Conservation (phyloP, 345 rosid species). For the Barbarea vulgaris region DNA sequence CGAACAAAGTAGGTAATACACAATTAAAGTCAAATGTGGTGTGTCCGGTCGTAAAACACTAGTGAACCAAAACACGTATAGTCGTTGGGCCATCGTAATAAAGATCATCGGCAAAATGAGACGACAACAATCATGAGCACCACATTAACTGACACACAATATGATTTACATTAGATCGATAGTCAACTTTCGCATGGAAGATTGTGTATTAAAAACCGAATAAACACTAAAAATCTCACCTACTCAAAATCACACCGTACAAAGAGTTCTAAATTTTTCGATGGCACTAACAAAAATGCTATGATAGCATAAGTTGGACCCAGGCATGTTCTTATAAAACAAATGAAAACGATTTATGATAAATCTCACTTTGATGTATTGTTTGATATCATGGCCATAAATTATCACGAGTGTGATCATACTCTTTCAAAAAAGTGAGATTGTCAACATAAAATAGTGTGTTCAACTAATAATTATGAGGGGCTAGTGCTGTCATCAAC, state of each 20-base stretch:
- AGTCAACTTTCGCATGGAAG: neutral
- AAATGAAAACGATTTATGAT: neutral
- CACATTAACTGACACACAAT: slow-evolving; percentile 13
- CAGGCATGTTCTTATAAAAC: neutral
- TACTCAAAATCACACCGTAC: neutral
- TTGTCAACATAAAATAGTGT: neutral
- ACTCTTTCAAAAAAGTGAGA: neutral
- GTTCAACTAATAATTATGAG: neutral
- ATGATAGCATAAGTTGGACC: neutral
- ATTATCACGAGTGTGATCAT: neutral
- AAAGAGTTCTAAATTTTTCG: neutral
- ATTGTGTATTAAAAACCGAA: neutral
- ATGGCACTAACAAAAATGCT: neutral
- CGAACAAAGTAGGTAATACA: slow-evolving; percentile 24
- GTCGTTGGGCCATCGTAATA: neutral
- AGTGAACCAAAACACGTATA: neutral
- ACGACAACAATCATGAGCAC: slow-evolving; percentile 7
- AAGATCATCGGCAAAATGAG: slow-evolving; percentile 13
- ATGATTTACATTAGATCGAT: neutral
- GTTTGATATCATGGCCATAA: neutral
- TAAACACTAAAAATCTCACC: neutral
- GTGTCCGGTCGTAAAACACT: neutral
- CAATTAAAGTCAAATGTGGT: slow-evolving; percentile 28
- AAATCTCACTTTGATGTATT: neutral
- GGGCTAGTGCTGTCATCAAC: neutral